Evolutionary conservation across 148 eudicot genomes (phyloP), one percentile per base, ranked within the genome.

Genomic region (Bassia scoparia): DNA sequence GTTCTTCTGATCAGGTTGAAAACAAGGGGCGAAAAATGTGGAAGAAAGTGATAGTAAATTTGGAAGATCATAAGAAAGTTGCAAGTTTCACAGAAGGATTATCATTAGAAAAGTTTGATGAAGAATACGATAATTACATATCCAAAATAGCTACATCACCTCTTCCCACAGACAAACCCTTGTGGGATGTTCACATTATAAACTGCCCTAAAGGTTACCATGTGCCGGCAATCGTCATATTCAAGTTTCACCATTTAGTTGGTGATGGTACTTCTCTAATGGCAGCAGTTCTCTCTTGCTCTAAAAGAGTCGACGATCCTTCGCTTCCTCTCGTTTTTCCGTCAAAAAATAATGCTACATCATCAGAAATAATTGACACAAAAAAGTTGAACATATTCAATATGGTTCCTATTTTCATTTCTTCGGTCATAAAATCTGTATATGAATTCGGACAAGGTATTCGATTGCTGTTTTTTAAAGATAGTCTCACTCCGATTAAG

Each of bases 31-130:
- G 4, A 18, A 79, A 34, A 55, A 68, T 66, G 60, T 82, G 84
- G 84, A 82, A 82, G 69, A 66, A 5, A 68, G 82, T 82, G 3
- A 76, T 71, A n/a, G 77, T 79, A 29, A 76, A 76, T 35, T 41
- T 56, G 1, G 27, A 68, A 26, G 75, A 82, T 30, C 85, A 79
- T 49, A 56, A 76, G 34, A 58, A 58, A 29, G 62, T 58, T 29
- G 34, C 64, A 60, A 30, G 14, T 60, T 60, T 60, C 5, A 7
- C 13, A 24, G 30, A 24, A 60, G 38, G 30, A 29, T 30, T 29
- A 30, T 60, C 64, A 60, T 1, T 4, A 60, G 64, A 31, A 60
- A 31, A 60, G 7, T 60, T 8, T 31, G 31, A 29, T 31, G 38
- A 60, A 15, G 37, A 60, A 31, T 31, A 26, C 31, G 64, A 60